These are phyloP conservation scores for Kodamaea kakaduensis DNA, from an alignment of 805 yeast species.

Conservation along the genomic window DNA sequence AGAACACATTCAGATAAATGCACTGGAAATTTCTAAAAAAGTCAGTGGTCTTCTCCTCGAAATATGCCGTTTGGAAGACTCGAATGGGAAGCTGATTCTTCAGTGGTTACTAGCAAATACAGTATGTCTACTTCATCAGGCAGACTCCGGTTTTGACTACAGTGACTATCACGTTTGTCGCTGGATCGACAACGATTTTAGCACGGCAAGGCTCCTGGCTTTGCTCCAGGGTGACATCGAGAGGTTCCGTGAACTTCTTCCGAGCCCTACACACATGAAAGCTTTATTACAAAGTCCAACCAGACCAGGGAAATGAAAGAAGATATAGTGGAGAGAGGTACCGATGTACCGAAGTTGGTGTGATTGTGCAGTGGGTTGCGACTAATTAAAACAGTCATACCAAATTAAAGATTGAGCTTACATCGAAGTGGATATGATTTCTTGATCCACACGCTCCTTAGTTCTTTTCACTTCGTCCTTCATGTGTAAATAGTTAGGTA, in stretches of 20 bases:
- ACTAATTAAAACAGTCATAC: too few species aligned
- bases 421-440: too few species aligned
- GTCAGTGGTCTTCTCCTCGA: neutral
- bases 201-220: conserved; percentile 4
- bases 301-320: too few species aligned
- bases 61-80: neutral
- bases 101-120: conserved; percentile 4
- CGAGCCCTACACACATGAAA: neutral
- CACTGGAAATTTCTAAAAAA: neutral
- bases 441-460: too few species aligned
- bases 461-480: too few species aligned
- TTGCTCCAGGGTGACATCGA: conserved; percentile 4
- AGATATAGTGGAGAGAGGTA: too few species aligned
- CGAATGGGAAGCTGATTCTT: conserved; percentile 5
- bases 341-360: too few species aligned
- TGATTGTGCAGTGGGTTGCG: too few species aligned
- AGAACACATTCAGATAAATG: neutral
- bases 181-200: conserved; percentile 5
- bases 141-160: too few species aligned
- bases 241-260: neutral
- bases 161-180: conserved; percentile 4
- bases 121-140: conserved; percentile 1
- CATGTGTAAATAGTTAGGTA: too few species aligned
- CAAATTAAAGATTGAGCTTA: too few species aligned
- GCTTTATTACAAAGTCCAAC: too few species aligned